phyloP scores from a whole-genome alignment of 2,329 filamentous ascomycete genomes.

The Stagonosporopsis rhizophila region DNA sequence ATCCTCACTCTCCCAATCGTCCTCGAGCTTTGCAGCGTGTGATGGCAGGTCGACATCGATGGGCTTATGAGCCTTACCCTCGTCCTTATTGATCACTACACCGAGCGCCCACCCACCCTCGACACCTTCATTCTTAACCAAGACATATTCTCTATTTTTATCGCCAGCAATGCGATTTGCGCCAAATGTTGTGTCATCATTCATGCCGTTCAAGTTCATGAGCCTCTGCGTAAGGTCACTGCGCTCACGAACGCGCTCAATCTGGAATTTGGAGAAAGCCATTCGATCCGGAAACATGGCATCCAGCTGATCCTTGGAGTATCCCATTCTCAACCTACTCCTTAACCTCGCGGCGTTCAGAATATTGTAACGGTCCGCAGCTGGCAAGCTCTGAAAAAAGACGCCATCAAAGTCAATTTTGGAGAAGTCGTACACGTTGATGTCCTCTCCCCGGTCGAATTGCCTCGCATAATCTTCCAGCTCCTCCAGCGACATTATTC shows the following conservation, averaged over 20 bases:
- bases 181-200: conserved; percentile 72
- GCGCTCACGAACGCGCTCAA: conserved; percentile 88
- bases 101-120: conserved; percentile 96
- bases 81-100: conserved; percentile 86
- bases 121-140: conserved; percentile 93
- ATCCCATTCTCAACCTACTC: conserved; percentile 90
- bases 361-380: conserved; percentile 95
- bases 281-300: conserved; percentile 97
- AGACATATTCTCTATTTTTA: conserved; percentile 88
- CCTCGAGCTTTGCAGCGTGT: conserved; percentile 55
- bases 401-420: conserved; percentile 98
- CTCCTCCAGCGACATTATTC: conserved; percentile 96
- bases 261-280: conserved; percentile 96
- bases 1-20: conserved; percentile 74
- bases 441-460: conserved; percentile 90
- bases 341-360: conserved; percentile 89
- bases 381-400: conserved; percentile 90
- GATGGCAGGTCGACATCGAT: conserved; percentile 83
- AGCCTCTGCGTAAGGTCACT: conserved; percentile 94
- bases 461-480: conserved; percentile 92
- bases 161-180: conserved; percentile 79
- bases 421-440: conserved; percentile 88
- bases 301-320: conserved; percentile 95
- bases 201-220: conserved; percentile 94
- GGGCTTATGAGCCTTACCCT: conserved; percentile 81